Evolutionary conservation across 768 basidiomycete genomes (phyloP).

Genomic region (Russula sp.): DNA sequence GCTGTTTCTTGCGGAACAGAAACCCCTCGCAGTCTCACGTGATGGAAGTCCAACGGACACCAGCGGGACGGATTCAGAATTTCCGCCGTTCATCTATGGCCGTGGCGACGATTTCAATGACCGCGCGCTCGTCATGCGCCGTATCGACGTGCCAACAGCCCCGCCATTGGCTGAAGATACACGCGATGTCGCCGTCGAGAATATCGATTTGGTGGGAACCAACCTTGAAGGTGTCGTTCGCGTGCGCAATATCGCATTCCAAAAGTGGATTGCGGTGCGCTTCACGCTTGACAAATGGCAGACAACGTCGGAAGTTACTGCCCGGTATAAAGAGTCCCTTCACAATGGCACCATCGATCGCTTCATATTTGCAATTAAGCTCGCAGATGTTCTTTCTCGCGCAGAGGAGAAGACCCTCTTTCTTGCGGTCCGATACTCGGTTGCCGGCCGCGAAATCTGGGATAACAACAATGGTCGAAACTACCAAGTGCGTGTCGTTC

Average conservation of each 20-base stretch:
- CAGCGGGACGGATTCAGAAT: constrained; percentile 73
- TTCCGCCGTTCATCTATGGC: constrained; percentile 63
- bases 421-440: constrained; percentile 67
- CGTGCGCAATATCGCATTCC: constrained; percentile 80
- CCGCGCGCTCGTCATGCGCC: constrained; percentile 47
- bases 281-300: constrained; percentile 96
- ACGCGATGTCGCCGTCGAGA: constrained; percentile 50
- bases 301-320: constrained; percentile 90
- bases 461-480: constrained; percentile 82
- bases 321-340: constrained; percentile 51
- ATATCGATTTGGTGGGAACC: constrained; percentile 44
- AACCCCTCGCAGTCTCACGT: constrained; percentile 87
- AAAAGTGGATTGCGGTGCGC: constrained; percentile 81
- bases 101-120: constrained; percentile 30
- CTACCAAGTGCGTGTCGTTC: constrained; percentile 67
- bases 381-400: constrained; percentile 69
- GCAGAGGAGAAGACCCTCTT: constrained; percentile 82
- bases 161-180: constrained; percentile 28
- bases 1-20: constrained; percentile 91
- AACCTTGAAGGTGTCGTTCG: constrained; percentile 67
- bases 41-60: constrained; percentile 86
- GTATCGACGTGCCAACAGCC: constrained; percentile 59
- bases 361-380: constrained; percentile 68
- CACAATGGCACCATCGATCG: constrained; percentile 48
- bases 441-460: constrained; percentile 78